phyloP scores from a whole-genome alignment of 805 yeast species.

The Lipomyces yamanashiensis region DNA sequence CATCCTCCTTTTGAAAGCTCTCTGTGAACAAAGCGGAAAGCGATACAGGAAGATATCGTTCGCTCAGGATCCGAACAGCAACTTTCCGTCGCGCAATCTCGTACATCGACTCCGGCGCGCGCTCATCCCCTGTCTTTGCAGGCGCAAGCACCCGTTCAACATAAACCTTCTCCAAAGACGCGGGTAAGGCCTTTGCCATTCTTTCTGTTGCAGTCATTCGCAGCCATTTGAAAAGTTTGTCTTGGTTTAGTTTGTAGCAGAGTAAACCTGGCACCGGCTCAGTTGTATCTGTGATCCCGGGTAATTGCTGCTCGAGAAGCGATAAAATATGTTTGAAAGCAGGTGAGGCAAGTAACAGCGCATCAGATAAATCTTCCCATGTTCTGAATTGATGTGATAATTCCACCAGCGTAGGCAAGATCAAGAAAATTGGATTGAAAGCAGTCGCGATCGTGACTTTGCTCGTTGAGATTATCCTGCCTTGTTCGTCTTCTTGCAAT shows the following conservation, averaged over 20 bases:
- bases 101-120: slow-evolving; percentile 29
- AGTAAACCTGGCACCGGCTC: slow-evolving; percentile 23
- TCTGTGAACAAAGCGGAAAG: slow-evolving; percentile 28
- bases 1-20: slow-evolving; percentile 33
- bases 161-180: slow-evolving; percentile 14
- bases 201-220: not conserved
- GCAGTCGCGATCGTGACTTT: slow-evolving; percentile 26
- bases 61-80: slow-evolving; percentile 38
- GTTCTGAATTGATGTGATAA: slow-evolving; percentile 20
- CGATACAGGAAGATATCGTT: slow-evolving; percentile 36
- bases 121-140: slow-evolving; percentile 18
- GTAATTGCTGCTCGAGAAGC: slow-evolving; percentile 11
- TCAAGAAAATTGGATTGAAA: slow-evolving; percentile 22
- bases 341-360: not conserved
- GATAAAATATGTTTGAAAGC: slow-evolving; percentile 2
- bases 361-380: slow-evolving; percentile 33
- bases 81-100: slow-evolving; percentile 19
- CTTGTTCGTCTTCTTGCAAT: slow-evolving; percentile 7
- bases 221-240: slow-evolving; percentile 19
- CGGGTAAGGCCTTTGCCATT: slow-evolving; percentile 26
- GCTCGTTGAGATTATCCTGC: slow-evolving; percentile 16
- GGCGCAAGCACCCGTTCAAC: slow-evolving; percentile 24
- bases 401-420: slow-evolving; percentile 17
- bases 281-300: slow-evolving; percentile 10
- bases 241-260: slow-evolving; percentile 26